Evolutionary conservation across 2,329 filamentous ascomycete genomes (phyloP).

Genomic region (Aspergillus pseudotamarii): DNA sequence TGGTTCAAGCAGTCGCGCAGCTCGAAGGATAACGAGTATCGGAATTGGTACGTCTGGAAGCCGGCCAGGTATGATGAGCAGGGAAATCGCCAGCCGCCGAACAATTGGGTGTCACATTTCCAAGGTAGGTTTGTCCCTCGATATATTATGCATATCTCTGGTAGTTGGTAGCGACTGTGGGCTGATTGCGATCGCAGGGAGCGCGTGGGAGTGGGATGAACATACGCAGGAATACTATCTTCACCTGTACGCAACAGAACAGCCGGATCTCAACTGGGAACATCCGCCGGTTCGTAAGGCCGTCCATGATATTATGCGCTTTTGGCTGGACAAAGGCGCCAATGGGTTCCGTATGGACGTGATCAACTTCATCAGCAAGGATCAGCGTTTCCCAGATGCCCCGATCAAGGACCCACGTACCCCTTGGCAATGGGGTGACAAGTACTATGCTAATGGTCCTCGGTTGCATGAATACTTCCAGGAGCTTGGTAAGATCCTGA

Average conservation of each 20-base stretch:
- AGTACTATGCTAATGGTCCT: constrained; percentile 59
- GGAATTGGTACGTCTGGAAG: constrained; percentile 68
- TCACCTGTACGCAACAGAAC: constrained; percentile 72
- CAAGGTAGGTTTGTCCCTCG: constrained; percentile 29
- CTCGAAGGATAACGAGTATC: constrained; percentile 63
- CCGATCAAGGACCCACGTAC: constrained; percentile 32
- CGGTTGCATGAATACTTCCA: constrained; percentile 61
- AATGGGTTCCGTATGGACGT: constrained; percentile 76
- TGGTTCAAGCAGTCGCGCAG: constrained; percentile 72
- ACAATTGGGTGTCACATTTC: constrained; percentile 61
- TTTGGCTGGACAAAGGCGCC: constrained; percentile 76
- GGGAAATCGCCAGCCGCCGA: constrained; percentile 69
- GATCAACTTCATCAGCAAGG: constrained; percentile 73
- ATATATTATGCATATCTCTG: not conserved
- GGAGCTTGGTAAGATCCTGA: constrained; percentile 56
- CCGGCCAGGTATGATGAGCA: constrained; percentile 56
- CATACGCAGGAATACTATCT: constrained; percentile 75
- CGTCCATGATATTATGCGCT: constrained; percentile 73
- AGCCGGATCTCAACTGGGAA: constrained; percentile 88
- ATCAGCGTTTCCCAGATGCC: constrained; percentile 54
- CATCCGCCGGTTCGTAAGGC: constrained; percentile 67
- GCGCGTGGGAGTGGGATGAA: constrained; percentile 63
- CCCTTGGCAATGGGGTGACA: constrained; percentile 38
- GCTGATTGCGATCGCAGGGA: constrained; percentile 17
- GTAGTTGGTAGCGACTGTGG: accelerated